Base-by-base conservation (phyloP, 768 basidiomycete species). In the Hortiboletus campestris region DNA sequence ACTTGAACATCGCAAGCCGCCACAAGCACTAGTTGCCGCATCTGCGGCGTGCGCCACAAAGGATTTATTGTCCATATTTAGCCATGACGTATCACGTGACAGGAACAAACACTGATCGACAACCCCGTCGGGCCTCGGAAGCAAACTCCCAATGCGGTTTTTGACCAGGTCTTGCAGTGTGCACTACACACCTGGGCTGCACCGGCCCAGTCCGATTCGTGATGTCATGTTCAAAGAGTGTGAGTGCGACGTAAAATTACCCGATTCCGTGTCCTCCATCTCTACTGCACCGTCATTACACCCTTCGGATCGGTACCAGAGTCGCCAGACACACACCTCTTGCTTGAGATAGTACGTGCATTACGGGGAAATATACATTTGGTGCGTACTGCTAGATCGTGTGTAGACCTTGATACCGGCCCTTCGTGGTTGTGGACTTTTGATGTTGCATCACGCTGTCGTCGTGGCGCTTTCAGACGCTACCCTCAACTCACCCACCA, bases 381-480 rank as follows among this genome's bases (percentile, higher is more conserved):
- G n/a, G 44, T 35, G 12, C 38, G 11, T 7, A 38, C 35, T 6
- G 19, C 19, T n/a, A 19, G 9, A 35, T 40, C 13, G 29, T 38
- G 38, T 49, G 16, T 41, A 43, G 17, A 45, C 53, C 5, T 8
- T 35, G 11, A 14, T 29, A 22, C 43, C 35, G 7, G 19, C 19
- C 38, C n/a, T 31, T 20, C 43, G 17, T 49, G 53, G 38, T 49
- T 19, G 51, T 40, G 40, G 49, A 51, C 31, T 38, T 34, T 39
- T 6, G 7, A 41, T 45, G 42, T 40, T 34, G 19, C 45, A 49
- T 28, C 17, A 47, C 32, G 11, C 8, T 25, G 16, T 16, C 25
- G 17, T 60, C 53, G 6, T 58, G 40, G 51, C 56, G 34, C 49
- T 56, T 46, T 51, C 48, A 20, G 22, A 29, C 38, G 22, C 25